Base-by-base conservation (phyloP, 306 rosid species). In the Quercus alba region DNA sequence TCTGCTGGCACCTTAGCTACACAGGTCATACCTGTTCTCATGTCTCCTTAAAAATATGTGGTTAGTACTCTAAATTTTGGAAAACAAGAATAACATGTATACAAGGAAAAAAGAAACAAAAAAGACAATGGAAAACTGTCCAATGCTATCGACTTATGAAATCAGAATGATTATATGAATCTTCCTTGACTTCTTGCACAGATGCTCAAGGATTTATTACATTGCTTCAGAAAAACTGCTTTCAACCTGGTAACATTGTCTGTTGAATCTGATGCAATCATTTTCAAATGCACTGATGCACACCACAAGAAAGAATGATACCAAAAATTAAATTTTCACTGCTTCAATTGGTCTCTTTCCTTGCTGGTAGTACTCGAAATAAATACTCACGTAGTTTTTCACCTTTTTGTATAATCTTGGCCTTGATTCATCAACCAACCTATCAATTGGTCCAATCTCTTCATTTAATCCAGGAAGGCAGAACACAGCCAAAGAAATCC, bases 321-420 rank as follows among this genome's bases (percentile, higher is more conserved):
- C 54, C 15, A 46, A 46, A 46, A 9, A 46, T 46, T 46, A 46
- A 11, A 46, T 46, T 46, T 46, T 46, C 5, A 81, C 90, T 68
- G 88, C 88, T 72, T 92, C 93, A 56, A 90, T 89, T 78, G 95
- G 33, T 55, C 94, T 88, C 84, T 56, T 81, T 4, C 91, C 92
- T 74, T 81, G 77, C 73, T 90, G 95, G 71, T 89, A 86, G 86
- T 93, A 81, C 49, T 85, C 78, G 61, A 81, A 87, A 78, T 75
- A 89, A n/a, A 70, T 82, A 31, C 23, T 74, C 0, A 7, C 19
- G 78, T 88, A 93, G 61, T 88, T 64, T 76, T 85, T 89, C 7
- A 93, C 74, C 0, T 83, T 77, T 67, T 25, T 85, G 80, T 87
- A 91, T 76, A 82, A 80, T 75, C 41, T 76, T 57, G 94, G 97